Evolutionary conservation across 169 alveolate species (phyloP), one percentile per base, ranked within the genome.

Genomic region (Cyclospora cayetanensis): DNA sequence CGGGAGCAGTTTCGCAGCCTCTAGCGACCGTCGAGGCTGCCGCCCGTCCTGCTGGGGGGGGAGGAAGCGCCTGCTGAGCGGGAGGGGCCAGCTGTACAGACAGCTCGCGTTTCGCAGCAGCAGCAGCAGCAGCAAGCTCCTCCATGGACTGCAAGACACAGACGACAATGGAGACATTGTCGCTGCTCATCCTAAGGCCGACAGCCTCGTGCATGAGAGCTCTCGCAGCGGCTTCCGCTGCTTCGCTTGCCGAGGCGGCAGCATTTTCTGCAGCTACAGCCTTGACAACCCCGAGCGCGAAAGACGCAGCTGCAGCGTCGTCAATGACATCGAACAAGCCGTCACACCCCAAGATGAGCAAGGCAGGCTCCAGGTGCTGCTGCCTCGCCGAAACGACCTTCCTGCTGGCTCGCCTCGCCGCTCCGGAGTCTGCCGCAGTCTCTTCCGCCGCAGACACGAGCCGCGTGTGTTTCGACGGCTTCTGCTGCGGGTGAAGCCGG

Each of bases 171-270:
- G 91, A 84, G 46, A 88, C 93, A 34, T 88, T 88, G 31, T 88
- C 93, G 4, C 63, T 34, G 76, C 89, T 74, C 50, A 41, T 35
- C 22, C 93, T 20, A 20, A 68, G 50, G 42, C 41, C 41, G 66
- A 88, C 43, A 12, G 93, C 93, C 50, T 88, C 93, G 11, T 88
- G 86, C 20, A 88, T 41, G 18, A 88, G 88, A 34, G 77, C 68
- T 41, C 87, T 52, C 22, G 93, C 93, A 20, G 79, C 65, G 20
- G 79, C 85, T 43, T 70, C 76, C 15, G 88, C 86, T 11, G 93
- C 93, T 39, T 88, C 87, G 52, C 50, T 29, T 15, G 89, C 55
- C 4, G 93, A 25, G 39, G 65, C 43, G 43, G 66, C 89, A 25
- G 88, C 80, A 42, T 37, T 37, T 2, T 74, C 93, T 7, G 41